These are phyloP conservation scores for Coprinopsis strossmayeri DNA, from an alignment of 768 basidiomycete genomes.

Conservation along the genomic window DNA sequence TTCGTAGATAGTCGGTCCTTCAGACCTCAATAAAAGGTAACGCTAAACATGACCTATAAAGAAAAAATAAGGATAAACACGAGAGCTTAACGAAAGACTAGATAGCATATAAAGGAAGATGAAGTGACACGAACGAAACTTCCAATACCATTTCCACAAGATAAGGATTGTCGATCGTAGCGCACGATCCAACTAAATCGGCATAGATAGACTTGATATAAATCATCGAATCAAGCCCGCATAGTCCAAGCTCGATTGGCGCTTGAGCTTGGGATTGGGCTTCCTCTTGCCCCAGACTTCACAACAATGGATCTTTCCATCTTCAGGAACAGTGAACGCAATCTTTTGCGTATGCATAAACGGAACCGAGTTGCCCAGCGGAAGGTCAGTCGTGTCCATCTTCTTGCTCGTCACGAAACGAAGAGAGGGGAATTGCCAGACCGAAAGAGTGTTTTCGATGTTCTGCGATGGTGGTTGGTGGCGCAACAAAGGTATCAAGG, in stretches of 20 bases:
- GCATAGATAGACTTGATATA: too few relatives aligned
- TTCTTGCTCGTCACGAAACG: conserved; percentile 41
- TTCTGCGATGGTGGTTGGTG: not conserved
- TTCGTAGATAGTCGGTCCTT: not conserved
- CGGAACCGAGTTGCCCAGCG: conserved; percentile 54
- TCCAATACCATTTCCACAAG: not conserved
- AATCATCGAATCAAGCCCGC: conserved; percentile 24
- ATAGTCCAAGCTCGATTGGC: conserved; percentile 23
- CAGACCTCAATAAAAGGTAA: not conserved
- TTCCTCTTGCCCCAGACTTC: conserved; percentile 25
- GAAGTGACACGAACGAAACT: not conserved
- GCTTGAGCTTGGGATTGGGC: conserved; percentile 23
- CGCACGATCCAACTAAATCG: not conserved
- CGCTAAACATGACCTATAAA: not conserved
- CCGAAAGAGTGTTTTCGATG: conserved; percentile 31
- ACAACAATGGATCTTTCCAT: conserved; percentile 22
- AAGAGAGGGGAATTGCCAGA: conserved; percentile 57
- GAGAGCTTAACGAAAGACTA: not conserved
- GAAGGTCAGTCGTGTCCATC: conserved; percentile 32
- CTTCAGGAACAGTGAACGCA: conserved; percentile 19
- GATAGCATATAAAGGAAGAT: not conserved
- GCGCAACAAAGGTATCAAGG: not conserved
- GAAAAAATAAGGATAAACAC: not conserved
- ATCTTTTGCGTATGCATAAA: conserved; percentile 21
- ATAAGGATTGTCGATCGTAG: not conserved